Conservation (phyloP, 495 filamentous ascomycete genomes). For the Neurospora sp. region DNA sequence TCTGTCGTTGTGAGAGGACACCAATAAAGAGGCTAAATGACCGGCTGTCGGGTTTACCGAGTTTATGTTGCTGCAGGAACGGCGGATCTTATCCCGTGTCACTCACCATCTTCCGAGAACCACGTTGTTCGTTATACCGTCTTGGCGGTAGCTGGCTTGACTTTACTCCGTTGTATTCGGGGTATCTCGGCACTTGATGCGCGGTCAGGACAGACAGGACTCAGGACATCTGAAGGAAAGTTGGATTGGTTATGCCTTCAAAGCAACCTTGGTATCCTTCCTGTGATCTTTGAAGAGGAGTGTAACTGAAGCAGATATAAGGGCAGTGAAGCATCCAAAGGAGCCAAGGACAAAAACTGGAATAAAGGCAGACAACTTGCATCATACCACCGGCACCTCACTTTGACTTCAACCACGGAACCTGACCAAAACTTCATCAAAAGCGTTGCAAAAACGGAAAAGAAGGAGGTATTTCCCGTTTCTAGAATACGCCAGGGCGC, state of each 20-base stretch:
- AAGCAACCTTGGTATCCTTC: not conserved
- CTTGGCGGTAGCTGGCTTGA: conserved; percentile 15
- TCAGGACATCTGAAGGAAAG: not conserved
- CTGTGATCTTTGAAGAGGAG: not conserved
- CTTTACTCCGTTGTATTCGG: not conserved
- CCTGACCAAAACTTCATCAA: not conserved
- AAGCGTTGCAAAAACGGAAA: not conserved
- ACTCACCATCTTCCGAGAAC: conserved; percentile 1
- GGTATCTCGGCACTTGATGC: not conserved
- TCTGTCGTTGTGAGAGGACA: not conserved
- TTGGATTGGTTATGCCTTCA: not conserved
- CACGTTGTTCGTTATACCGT: conserved; percentile 2
- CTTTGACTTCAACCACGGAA: not conserved
- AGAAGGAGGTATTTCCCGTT: not conserved
- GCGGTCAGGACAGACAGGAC: too few species aligned
- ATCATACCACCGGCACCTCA: not conserved
- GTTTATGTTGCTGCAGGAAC: conserved; percentile 14
- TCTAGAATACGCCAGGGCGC: not conserved
- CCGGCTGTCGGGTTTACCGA: conserved; percentile 25
- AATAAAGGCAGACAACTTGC: too few species aligned
- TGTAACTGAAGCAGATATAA: not conserved
- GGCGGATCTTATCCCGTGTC: conserved; percentile 11
- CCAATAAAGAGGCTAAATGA: conserved; percentile 23
- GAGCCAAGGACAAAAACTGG: not conserved
- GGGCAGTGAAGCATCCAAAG: not conserved